A percentile compares a stretch with the other conserved stretches of the same genome.
Evolutionary conservation across 2,329 filamentous ascomycete genomes (phyloP).

Genomic region (Kalmusia sp.): DNA sequence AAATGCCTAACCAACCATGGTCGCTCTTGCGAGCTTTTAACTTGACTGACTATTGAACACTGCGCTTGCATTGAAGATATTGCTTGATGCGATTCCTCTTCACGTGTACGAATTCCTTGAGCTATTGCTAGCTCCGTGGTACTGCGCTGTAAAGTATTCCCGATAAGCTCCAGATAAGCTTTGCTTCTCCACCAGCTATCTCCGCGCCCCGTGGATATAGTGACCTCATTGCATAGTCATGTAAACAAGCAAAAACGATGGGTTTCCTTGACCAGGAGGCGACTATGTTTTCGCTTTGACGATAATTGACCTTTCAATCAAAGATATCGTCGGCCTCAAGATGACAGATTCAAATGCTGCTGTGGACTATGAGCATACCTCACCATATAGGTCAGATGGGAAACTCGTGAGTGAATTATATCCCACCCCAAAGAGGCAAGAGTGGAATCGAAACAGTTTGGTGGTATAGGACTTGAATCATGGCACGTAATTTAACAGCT

Average conservation of each 20-base stretch:
- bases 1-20: too few relatives aligned
- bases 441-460: too few relatives aligned
- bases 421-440: too few relatives aligned
- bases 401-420: conserved; percentile 62
- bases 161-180: conserved; percentile 4
- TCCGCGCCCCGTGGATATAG: conserved; percentile 47
- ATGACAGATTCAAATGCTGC: conserved; percentile 13
- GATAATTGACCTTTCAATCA: neutral
- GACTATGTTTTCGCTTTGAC: neutral
- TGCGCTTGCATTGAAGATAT: too few relatives aligned
- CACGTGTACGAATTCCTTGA: neutral
- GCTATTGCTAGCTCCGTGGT: neutral
- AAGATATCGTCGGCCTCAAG: too few relatives aligned
- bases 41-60: too few relatives aligned
- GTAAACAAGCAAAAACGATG: conserved; percentile 45
- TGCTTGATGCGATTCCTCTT: too few relatives aligned
- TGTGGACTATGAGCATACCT: conserved; percentile 58
- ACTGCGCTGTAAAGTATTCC: neutral
- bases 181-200: conserved; percentile 24
- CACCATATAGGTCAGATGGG: conserved; percentile 64
- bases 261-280: conserved; percentile 19
- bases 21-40: too few relatives aligned
- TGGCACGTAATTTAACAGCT: too few relatives aligned
- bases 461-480: too few relatives aligned
- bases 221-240: conserved; percentile 21